A percentile compares a stretch with the other conserved stretches of the same genome.
phyloP scores from a whole-genome alignment of 202 grass and related monocot genomes.

The Brachypodium distachyon region DNA sequence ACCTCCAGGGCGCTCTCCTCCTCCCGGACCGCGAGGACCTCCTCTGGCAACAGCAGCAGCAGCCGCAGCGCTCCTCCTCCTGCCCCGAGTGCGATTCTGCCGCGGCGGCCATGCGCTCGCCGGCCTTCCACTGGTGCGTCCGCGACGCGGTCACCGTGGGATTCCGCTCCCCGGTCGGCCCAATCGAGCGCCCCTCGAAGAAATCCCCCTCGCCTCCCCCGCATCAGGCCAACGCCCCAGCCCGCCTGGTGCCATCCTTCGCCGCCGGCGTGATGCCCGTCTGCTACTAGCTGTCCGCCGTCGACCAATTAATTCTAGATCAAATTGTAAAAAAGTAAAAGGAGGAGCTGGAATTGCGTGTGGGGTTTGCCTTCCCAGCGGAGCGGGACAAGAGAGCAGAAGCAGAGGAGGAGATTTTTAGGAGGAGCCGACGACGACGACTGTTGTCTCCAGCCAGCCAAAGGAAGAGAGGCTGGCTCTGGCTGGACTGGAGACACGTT shows the following conservation, averaged over 20 bases:
- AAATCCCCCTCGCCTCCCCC: neutral
- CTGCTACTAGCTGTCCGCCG: neutral
- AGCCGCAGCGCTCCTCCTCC: neutral
- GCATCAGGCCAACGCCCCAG: neutral
- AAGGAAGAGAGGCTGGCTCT: neutral
- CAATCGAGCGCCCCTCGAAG: conserved; percentile 54
- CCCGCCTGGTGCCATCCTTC: neutral
- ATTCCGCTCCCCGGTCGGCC: conserved; percentile 55
- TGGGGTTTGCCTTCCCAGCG: neutral
- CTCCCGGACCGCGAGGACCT: conserved; percentile 15
- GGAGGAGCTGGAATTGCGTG: conserved; percentile 17
- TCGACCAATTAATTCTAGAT: neutral
- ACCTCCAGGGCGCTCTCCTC: neutral
- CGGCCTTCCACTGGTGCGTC: conserved; percentile 79
- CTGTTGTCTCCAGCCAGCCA: neutral
- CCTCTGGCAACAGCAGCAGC: too few species aligned
- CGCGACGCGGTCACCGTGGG: conserved; percentile 51
- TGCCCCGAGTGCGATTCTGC: conserved; percentile 74
- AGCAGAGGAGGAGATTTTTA: neutral
- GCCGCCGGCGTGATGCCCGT: conserved; percentile 23
- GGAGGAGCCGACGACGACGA: neutral
- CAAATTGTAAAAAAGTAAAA: neutral
- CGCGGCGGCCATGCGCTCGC: conserved; percentile 6
- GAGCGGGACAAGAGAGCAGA: too few species aligned
- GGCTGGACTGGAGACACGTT: neutral